Evolutionary conservation across 139 green algal genomes (phyloP), one percentile per base, ranked within the genome.

Genomic region (Coccomyxa sp.): DNA sequence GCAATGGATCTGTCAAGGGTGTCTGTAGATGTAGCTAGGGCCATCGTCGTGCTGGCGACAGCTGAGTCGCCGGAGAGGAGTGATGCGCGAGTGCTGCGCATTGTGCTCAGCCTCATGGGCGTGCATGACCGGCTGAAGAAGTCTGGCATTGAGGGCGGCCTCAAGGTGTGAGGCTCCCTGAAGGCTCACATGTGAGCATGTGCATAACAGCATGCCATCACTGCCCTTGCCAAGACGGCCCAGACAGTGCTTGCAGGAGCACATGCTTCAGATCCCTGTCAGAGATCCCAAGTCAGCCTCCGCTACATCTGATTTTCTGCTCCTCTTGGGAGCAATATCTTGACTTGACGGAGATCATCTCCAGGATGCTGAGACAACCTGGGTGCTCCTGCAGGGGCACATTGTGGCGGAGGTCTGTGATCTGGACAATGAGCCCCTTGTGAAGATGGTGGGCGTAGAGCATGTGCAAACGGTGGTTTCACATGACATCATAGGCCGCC

Each of bases 381-480:
- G n/a, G n/a, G n/a, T n/a, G n/a, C n/a, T n/a, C n/a, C 24, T 40
- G 73, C 39, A 79, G 39, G 87, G 87, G 0, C 83, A 89, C 80
- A 83, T 91, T 29, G 86, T 90, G 41, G 83, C 75, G 31, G 87
- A 91, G 81, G 68, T 91, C 38, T 82, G 76, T 12, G 87, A 91
- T 77, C 76, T 90, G 27, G 87, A 91, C 75, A 91, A 90, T 55
- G 83, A 91, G 78, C 75, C 85, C 37, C 82, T 91, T 27, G 71
- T 91, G 40, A 75, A 80, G 24, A 78, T 89, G 80, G 78, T 89
- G 8, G 87, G 85, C n/a, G 24, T 31, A 14, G 34, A 34, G 35
- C 27, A 33, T 22, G 64, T 81, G 69, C 36, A 81, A 70, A 91
- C 87, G 39, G 80, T 91, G 68, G 87, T 91, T 12, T 75, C 82